Base-by-base conservation (phyloP, 805 yeast species). In the Zygosaccharomyces gambellarensis region DNA sequence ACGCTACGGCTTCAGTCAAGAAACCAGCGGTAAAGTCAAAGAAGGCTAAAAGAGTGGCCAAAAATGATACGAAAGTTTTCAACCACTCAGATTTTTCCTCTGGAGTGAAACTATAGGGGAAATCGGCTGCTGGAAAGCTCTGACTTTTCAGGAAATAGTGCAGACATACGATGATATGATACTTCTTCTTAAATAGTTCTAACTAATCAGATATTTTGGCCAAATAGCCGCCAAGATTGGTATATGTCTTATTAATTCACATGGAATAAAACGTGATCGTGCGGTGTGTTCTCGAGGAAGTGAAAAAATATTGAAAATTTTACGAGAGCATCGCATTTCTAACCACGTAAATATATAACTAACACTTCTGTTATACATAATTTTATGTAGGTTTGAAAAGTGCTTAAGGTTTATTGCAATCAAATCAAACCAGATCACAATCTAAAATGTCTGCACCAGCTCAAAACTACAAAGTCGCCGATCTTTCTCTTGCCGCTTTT, bases 401-500 rank as follows among this genome's bases (percentile, higher is more conserved):
- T 4, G 23, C 31, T 22, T 7, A 11, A 30, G 25, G 23, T 29
- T 32, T 43, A 8, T 30, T 17, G 9, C 10, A 30, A 19, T 28
- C 10, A n/a, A 39, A 39, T 25, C 43, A 25, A 23, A 8, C 42
- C 42, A 39, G 36, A 36, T 39, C 23, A 5, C 28, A 53, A 40
- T 28, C 28, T 4, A 56, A 28, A 60, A 80, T 79, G 84, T 74
- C 83, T 66, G 71, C 79, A 57, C 80, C 81, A 65, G 81, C 85
- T 61, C 76, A 73, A 63, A 86, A 83, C 75, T 94, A 82, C 82
- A 92, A 94, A 77, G 96, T 92, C 72, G 95, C 97, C 66, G 99
- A 92, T 76, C 87, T 94, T 75, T 87, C 97, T 64, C 83, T 92
- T 61, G 98, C 99, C 70, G 99, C 99, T 71, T 92, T 94, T 75